These are phyloP conservation scores for Capsella bursapastoris DNA, from an alignment of 345 rosid genomes.

Conservation along the genomic window DNA sequence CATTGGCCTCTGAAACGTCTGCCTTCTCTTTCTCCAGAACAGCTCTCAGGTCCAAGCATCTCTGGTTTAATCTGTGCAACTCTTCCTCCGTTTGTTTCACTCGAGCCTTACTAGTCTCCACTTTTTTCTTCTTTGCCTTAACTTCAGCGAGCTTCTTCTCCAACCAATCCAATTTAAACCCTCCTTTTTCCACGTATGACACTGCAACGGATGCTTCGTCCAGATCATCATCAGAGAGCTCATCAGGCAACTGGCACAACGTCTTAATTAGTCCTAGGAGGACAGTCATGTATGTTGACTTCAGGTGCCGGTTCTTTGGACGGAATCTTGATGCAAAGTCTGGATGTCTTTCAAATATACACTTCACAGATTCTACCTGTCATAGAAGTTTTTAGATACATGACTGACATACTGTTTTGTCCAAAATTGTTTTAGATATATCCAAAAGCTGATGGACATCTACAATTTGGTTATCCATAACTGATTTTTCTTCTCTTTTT, in stretches of 20 bases:
- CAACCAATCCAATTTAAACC: too few relatives aligned
- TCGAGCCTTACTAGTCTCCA: too few relatives aligned
- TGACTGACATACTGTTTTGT: too few relatives aligned
- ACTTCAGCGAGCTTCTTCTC: too few relatives aligned
- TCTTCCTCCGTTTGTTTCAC: too few relatives aligned
- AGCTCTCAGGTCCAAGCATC: too few relatives aligned
- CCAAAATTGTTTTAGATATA: too few relatives aligned
- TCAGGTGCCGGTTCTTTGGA: not conserved
- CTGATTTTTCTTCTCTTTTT: not conserved
- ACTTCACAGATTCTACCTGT: constrained; percentile 1
- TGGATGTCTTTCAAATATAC: constrained; percentile 17
- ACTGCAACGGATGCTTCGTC: not conserved
- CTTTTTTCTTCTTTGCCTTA: too few relatives aligned
- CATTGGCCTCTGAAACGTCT: not conserved
- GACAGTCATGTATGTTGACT: constrained; percentile 5
- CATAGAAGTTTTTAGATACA: not conserved
- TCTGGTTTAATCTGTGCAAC: too few relatives aligned
- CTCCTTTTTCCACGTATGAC: too few relatives aligned
- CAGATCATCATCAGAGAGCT: constrained; percentile 4
- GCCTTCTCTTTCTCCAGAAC: constrained; percentile 2
- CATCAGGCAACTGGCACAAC: not conserved
- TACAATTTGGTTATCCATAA: not conserved
- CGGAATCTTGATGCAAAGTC: not conserved
- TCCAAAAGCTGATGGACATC: not conserved
- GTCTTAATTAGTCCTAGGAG: not conserved